Base-by-base conservation (phyloP, 495 filamentous ascomycete species). In the Penicillium flavigenum region DNA sequence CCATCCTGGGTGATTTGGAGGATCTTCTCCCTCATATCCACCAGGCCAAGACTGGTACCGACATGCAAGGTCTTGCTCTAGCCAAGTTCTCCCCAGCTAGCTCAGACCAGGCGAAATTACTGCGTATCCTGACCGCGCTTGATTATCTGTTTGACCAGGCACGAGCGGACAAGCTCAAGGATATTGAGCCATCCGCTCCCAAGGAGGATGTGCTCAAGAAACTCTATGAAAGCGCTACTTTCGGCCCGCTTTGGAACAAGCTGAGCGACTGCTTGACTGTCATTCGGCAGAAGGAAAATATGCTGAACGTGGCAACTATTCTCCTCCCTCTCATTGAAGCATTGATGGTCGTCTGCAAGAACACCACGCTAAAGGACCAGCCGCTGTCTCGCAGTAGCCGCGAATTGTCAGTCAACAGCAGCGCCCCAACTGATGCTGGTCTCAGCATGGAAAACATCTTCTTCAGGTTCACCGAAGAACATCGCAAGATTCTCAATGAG, bases 291-390 rank as follows among this genome's bases (percentile, higher is more conserved):
- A 88, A 92, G 51, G 90, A 95, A 66, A 93, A 93, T 69, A 89
- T 96, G 86, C 81, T 98, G 60, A 97, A 97, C 65, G 90, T 98
- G 51, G 94, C 94, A 39, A 96, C 92, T 10, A 96, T 97, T 58
- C 83, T 99, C 26, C 79, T 97, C 31, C 95, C 94, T 24, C 76
- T 97, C 31, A 96, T 98, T 51, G 94, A 99, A 69, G 88, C 91
- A 24, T 78, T 99, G 61, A 98, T 99, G 95, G 95, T 99, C 50
- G 92, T 98, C 36, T 98, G 95, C 82, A 98, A 97, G 78, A 96
- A 98, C 71, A 89, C 86, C 16, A 90, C 91, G 2, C 74, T 93
- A 39, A 91, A 95, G 64, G 85, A 87, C 48, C 81, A 86, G 54
- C 72, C 82, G 2, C 59, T 81, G 16, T 74, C 79, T 55, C 85